Evolutionary conservation across 345 rosid genomes (phyloP), one percentile per base, ranked within the genome.

Genomic region (Fremontodendron californicum): DNA sequence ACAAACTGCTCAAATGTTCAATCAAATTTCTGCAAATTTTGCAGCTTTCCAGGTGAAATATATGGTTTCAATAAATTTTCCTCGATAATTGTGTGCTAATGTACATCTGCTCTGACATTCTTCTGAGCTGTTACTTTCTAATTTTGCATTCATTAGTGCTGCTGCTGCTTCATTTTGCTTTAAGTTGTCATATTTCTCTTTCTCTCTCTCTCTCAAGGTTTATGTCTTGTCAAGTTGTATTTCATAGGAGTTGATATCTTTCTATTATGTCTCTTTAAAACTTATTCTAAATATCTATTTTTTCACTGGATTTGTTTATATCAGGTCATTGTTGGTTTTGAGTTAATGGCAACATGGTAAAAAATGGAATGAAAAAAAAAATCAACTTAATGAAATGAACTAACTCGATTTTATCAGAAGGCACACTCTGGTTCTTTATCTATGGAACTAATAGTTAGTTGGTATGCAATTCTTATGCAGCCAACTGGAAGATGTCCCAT

Each of bases 1-100:
- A 85, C 89, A 91, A 83, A 91, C 88, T 84, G 80, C 94, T 63
- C 92, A 93, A 60, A 85, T 91, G 84, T 87, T 93, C 72, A 86
- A 82, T 82, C 96, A 90, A 87, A 85, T 91, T 66, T 86, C 93
- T 74, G 57, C 90, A 60, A 93, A 93, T 82, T 89, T 93, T 76
- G 79, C 90, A 29, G 80, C 90, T 77, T 87, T 85, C 71, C 96
- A 93, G 96, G 97, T 91, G 75, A 86, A 67, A 16, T 27, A 75
- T 51, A 75, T 71, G 75, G 52, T 77, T 54, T 73, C 46, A 13
- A 55, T 57, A 73, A 29, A 23, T 5, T 49, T 19, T 60, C 65
- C 65, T 12, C 8, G 18, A 15, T 15, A 60, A 27, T 27, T 29
- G 5, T 51, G 1, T 35, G 29, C 48, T 35, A 5, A 33, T 23